Evolutionary conservation across 139 green algal genomes (phyloP).

Genomic region (Deuterostichococcus epilithicus): DNA sequence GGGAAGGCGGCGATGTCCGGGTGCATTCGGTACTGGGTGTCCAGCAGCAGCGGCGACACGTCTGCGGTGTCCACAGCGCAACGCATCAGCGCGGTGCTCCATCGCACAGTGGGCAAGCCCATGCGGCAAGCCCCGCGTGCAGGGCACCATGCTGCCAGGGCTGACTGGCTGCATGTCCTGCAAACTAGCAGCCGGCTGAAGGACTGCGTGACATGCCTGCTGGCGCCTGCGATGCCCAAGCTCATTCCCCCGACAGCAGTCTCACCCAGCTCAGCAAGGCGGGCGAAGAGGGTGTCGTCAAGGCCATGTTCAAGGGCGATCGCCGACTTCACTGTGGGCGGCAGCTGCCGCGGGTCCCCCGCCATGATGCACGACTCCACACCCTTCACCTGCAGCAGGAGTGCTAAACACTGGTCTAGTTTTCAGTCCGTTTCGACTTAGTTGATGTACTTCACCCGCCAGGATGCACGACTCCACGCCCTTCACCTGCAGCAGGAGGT

Average conservation of each 20-base stretch:
- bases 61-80: conserved; percentile 31
- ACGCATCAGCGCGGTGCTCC: too few species aligned
- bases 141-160: not conserved
- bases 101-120: not conserved
- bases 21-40: conserved; percentile 95
- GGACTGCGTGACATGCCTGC: too few species aligned
- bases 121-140: not conserved
- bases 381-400: conserved; percentile 53
- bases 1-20: conserved; percentile 61
- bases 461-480: conserved; percentile 54
- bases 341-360: conserved; percentile 86
- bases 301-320: conserved; percentile 55
- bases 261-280: conserved; percentile 35
- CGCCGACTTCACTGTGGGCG: conserved; percentile 75
- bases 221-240: too few species aligned
- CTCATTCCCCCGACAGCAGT: too few species aligned
- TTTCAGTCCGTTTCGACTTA: too few species aligned
- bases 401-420: too few species aligned
- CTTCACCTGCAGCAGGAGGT: conserved; percentile 43
- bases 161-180: not conserved
- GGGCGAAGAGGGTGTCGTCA: conserved; percentile 79
- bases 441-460: too few species aligned
- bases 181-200: too few species aligned
- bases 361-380: conserved; percentile 83
- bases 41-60: conserved; percentile 68